These are phyloP conservation scores for Wickerhamomyces tratensis DNA, from an alignment of 805 yeast genomes.

Conservation along the genomic window DNA sequence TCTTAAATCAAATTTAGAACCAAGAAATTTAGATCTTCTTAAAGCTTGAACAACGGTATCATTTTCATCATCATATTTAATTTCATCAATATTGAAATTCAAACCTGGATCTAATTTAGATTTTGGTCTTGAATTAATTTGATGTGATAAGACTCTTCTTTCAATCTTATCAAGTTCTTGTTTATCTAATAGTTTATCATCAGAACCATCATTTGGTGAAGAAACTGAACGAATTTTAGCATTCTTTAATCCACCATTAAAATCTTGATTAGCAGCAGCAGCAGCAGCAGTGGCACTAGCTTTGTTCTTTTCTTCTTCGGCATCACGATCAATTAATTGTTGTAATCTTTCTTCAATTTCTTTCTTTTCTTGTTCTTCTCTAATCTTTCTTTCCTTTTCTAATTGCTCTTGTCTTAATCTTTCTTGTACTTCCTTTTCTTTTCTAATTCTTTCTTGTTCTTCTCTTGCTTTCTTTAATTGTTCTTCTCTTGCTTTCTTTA, in stretches of 20 bases:
- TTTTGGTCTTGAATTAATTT: slow-evolving; percentile 30
- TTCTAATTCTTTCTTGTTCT: slow-evolving; percentile 27
- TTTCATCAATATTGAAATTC: slow-evolving; percentile 14
- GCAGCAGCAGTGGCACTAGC: slow-evolving; percentile 3
- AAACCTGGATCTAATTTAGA: slow-evolving; percentile 35
- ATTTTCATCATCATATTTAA: slow-evolving; percentile 13
- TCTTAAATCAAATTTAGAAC: slow-evolving; percentile 28
- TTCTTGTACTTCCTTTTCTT: slow-evolving; percentile 16
- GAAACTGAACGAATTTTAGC: slow-evolving; percentile 26
- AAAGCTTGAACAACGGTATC: slow-evolving; percentile 29
- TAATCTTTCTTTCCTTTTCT: slow-evolving; percentile 7
- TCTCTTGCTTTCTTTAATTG: slow-evolving; percentile 33
- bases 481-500: slow-evolving; percentile 34
- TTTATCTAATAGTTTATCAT: slow-evolving; percentile 12
- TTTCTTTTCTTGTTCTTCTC: slow-evolving; percentile 12
- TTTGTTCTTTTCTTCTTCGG: slow-evolving; percentile 3
- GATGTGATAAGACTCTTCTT: slow-evolving; percentile 26
- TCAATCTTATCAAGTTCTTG: slow-evolving; percentile 20
- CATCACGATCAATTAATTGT: slow-evolving; percentile 1
- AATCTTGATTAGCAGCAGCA: slow-evolving; percentile 1
- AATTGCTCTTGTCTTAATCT: slow-evolving; percentile 15
- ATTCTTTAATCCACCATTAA: slow-evolving; percentile 5
- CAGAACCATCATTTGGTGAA: slow-evolving; percentile 21
- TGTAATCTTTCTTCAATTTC: slow-evolving; percentile 17
- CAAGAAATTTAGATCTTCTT: slow-evolving; percentile 33